phyloP scores from a whole-genome alignment of 2,329 filamentous ascomycete genomes.

The Lachnellula arida region DNA sequence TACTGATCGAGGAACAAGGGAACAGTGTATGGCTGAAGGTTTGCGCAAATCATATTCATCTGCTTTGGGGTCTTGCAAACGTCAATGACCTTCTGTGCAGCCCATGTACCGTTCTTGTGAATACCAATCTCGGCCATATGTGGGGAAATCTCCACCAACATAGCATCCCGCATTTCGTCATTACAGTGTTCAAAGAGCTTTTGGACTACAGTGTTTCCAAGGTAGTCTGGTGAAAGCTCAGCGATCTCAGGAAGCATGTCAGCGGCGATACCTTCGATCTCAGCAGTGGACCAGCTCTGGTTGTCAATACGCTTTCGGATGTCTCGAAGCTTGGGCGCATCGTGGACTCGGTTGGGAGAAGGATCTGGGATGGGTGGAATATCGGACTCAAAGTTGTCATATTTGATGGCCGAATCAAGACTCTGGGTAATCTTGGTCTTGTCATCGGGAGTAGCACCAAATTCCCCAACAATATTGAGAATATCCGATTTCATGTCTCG shows the following conservation, averaged over 20 bases:
- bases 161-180: conserved; percentile 82
- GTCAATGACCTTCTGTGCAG: conserved; percentile 98
- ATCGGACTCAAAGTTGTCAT: conserved; percentile 68
- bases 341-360: conserved; percentile 81
- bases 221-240: conserved; percentile 89
- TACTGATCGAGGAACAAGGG: conserved; percentile 96
- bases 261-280: conserved; percentile 88
- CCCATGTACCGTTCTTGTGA: conserved; percentile 99
- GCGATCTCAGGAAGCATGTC: conserved; percentile 97
- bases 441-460: conserved; percentile 81
- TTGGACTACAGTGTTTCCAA: conserved; percentile 98
- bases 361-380: conserved; percentile 88
- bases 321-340: conserved; percentile 90
- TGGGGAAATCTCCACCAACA: conserved; percentile 82
- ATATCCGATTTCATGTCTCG: conserved; percentile 79
- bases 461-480: conserved; percentile 77
- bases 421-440: conserved; percentile 64
- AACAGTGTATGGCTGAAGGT: conserved; percentile 79
- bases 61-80: conserved; percentile 82
- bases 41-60: conserved; percentile 78
- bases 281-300: conserved; percentile 74
- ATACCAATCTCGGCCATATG: conserved; percentile 95
- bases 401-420: conserved; percentile 74
- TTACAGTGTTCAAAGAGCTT: conserved; percentile 97
- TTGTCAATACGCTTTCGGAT: conserved; percentile 98